phyloP scores from a whole-genome alignment of 1,284 basidiomycete genomes.

The Grifola frondosa region DNA sequence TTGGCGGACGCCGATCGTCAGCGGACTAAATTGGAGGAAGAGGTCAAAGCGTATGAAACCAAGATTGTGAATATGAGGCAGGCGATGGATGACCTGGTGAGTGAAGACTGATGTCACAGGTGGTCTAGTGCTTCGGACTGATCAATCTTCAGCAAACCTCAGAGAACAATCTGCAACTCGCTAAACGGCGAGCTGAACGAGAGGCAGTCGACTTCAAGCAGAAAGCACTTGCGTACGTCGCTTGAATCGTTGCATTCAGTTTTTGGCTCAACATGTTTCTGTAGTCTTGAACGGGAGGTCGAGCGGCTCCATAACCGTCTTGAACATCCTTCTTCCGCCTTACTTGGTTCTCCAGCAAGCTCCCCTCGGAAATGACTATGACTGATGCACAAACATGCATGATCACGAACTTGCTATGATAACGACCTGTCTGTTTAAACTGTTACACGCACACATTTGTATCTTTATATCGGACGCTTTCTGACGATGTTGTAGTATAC shows the following conservation, averaged over 20 bases:
- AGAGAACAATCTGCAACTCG: conserved; percentile 64
- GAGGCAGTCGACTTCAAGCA: conserved; percentile 74
- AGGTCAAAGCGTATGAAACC: conserved; percentile 55
- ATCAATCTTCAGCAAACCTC: conserved; percentile 61
- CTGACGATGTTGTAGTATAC: not conserved
- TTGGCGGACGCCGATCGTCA: conserved; percentile 62
- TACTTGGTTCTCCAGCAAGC: conserved; percentile 33
- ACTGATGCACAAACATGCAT: conserved; percentile 1
- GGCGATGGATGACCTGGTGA: conserved; percentile 59
- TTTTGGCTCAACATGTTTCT: not conserved
- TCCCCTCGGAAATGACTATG: conserved; percentile 31
- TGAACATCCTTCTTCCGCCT: conserved; percentile 33
- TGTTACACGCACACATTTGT: conserved; percentile 3
- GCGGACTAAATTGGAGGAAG: conserved; percentile 60
- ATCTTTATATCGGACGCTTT: conserved; percentile 2
- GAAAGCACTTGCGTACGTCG: conserved; percentile 61
- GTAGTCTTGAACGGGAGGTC: conserved; percentile 66
- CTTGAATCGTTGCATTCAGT: conserved; percentile 2
- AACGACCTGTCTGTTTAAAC: not conserved
- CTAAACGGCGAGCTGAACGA: conserved; percentile 73
- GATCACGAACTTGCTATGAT: not conserved
- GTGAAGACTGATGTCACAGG: conserved; percentile 12
- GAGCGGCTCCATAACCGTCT: conserved; percentile 68
- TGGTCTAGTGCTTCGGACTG: not conserved
- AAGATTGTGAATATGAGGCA: conserved; percentile 58